Conservation (phyloP, 306 rosid species). For the Dryas alaskensis region DNA sequence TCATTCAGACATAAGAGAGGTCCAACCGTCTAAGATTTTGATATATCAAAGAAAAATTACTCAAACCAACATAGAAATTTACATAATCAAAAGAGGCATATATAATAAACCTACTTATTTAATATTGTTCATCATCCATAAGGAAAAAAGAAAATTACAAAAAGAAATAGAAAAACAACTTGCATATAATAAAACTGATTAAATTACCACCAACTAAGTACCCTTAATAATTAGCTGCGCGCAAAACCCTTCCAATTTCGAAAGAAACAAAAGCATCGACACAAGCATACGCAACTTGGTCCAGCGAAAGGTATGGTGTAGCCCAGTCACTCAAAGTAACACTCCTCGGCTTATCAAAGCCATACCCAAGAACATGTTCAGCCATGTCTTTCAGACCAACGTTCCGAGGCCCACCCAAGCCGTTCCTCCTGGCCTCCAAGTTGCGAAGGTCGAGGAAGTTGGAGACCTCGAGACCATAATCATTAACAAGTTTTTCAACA, state of each 20-base stretch:
- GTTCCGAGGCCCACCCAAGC: neutral
- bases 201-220: too few relatives aligned
- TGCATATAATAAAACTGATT: too few relatives aligned
- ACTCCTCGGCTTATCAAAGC: neutral
- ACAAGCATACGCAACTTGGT: conserved; percentile 37
- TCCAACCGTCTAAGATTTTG: too few relatives aligned
- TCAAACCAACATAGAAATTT: too few relatives aligned
- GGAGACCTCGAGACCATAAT: neutral
- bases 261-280: conserved; percentile 41
- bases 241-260: conserved; percentile 22
- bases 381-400: conserved; percentile 27
- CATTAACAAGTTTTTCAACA: neutral
- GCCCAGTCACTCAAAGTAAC: conserved; percentile 35
- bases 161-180: too few relatives aligned
- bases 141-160: too few relatives aligned
- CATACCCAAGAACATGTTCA: conserved; percentile 15
- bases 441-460: neutral
- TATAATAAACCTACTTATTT: too few relatives aligned
- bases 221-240: neutral
- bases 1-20: too few relatives aligned
- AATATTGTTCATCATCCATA: too few relatives aligned
- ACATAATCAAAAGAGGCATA: too few relatives aligned
- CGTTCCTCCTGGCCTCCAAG: neutral
- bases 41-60: too few relatives aligned
- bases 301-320: neutral